Evolutionary conservation across 495 filamentous ascomycete species (phyloP), one percentile per base, ranked within the genome.

Genomic region (Penicillium riverlandense): DNA sequence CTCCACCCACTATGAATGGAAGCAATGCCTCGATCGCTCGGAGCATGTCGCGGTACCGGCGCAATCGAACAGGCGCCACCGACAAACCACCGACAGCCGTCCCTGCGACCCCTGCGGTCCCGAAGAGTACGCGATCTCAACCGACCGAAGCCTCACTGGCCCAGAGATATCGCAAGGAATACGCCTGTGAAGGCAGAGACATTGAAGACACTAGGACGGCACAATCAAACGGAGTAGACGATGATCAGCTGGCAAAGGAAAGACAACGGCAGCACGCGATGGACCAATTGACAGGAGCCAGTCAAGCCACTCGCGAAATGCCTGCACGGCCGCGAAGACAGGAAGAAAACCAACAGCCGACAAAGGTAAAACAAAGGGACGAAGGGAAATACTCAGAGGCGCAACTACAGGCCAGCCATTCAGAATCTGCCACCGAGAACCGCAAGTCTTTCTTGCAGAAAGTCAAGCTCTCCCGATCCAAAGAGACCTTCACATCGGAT

Each of bases 1-100:
- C 22, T 22, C 22, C 22, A 22, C 22, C 22, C 22, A 22, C 22
- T 6, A 6, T 22, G 22, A 6, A 22, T 22, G 22, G 22, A 4
- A 22, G 6, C 22, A 22, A 22, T 22, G 22, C 65, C 31, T 64
- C 66, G 29, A 68, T 78, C 46, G 62, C 70, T 45, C 71, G 72
- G 39, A 79, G 76, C 56, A 79, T 78, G 71, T 78, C 77, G 53
- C 71, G 78, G 38, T 82, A 82, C 50, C 70, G 76, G 13, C 72
- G 74, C 37, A 63, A 63, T 43, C 61, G 63, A 31, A 55, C 58
- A 8, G 13, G 50, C 35, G 43, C 53, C 38, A 34, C 47, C 53
- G 44, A 49, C 47, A 53, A 50, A 44, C 49, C 30, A 39, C 45
- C 45, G 49, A 52, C 53, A 38, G 28, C 22, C 22, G 22, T 34